These are phyloP conservation scores for Microthlaspi erraticum DNA, from an alignment of 345 rosid genomes.

Conservation along the genomic window DNA sequence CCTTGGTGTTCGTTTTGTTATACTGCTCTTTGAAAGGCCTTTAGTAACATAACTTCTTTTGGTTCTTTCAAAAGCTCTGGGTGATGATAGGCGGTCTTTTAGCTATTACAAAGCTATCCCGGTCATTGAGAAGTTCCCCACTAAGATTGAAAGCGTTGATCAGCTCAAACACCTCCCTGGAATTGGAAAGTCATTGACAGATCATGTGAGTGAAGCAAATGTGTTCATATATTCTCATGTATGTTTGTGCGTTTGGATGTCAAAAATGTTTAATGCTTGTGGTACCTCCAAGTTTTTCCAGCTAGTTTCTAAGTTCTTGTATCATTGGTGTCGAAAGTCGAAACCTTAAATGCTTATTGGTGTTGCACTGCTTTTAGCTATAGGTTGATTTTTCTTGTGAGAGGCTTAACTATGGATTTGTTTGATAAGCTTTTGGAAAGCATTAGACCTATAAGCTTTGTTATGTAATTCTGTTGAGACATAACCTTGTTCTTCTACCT, in stretches of 20 bases:
- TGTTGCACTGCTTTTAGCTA: not conserved
- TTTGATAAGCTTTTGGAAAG: constrained; percentile 11
- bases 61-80: constrained; percentile 65
- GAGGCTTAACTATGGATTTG: not conserved
- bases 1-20: not conserved
- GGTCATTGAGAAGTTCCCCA: constrained; percentile 84
- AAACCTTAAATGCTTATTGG: not conserved
- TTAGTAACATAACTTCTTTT: constrained; percentile 23
- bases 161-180: constrained; percentile 85
- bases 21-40: constrained; percentile 11
- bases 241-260: constrained; percentile 4
- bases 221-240: not conserved
- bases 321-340: too few species aligned
- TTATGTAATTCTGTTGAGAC: constrained; percentile 14
- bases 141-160: constrained; percentile 79
- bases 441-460: not conserved
- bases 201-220: constrained; percentile 73
- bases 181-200: constrained; percentile 94
- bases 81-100: constrained; percentile 92
- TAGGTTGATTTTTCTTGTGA: not conserved
- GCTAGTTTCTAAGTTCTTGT: constrained; percentile 12
- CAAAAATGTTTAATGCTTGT: constrained; percentile 1
- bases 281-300: not conserved
- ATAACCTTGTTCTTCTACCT: constrained; percentile 5
- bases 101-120: constrained; percentile 93